Evolutionary conservation across 371 early-diverging fungal species (phyloP).

Genomic region (Saksenaea oblongispora): DNA sequence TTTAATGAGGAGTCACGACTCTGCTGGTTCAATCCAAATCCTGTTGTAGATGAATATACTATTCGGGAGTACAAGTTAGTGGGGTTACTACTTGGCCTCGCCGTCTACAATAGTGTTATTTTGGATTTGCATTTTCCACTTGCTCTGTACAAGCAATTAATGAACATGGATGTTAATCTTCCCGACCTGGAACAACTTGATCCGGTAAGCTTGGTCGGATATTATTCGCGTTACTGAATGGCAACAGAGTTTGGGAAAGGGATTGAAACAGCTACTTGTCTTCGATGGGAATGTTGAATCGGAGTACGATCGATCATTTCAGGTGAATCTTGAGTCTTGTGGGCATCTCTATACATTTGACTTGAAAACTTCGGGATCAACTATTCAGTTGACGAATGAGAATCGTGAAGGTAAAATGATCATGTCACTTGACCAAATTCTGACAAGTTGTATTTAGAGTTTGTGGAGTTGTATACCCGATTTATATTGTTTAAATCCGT

Average conservation of each 20-base stretch:
- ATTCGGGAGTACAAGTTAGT: conserved; percentile 83
- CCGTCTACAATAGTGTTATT: conserved; percentile 81
- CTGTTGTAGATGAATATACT: conserved; percentile 60
- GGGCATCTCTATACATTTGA: conserved; percentile 63
- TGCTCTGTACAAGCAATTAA: conserved; percentile 84
- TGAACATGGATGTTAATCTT: conserved; percentile 57
- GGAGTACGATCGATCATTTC: conserved; percentile 69
- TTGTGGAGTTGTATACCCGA: conserved; percentile 72
- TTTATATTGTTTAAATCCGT: conserved; percentile 77
- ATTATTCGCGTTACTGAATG: not conserved
- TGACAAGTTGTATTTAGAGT: conserved; percentile 41
- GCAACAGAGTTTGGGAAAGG: conserved; percentile 61
- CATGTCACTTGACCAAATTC: not conserved
- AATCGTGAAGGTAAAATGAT: conserved; percentile 52
- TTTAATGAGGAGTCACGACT: conserved; percentile 82
- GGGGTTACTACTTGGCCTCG: conserved; percentile 90
- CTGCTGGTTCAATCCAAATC: conserved; percentile 85
- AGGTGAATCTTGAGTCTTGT: conserved; percentile 66
- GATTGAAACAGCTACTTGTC: conserved; percentile 59
- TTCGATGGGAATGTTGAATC: conserved; percentile 60
- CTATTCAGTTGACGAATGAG: conserved; percentile 60
- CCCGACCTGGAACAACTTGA: conserved; percentile 62
- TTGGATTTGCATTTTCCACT: conserved; percentile 83
- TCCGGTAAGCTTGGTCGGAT: conserved; percentile 42
- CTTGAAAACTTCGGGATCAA: conserved; percentile 63